These are phyloP conservation scores for Beauveria sp. DNA, from an alignment of 2,329 filamentous ascomycete genomes.

Conservation along the genomic window DNA sequence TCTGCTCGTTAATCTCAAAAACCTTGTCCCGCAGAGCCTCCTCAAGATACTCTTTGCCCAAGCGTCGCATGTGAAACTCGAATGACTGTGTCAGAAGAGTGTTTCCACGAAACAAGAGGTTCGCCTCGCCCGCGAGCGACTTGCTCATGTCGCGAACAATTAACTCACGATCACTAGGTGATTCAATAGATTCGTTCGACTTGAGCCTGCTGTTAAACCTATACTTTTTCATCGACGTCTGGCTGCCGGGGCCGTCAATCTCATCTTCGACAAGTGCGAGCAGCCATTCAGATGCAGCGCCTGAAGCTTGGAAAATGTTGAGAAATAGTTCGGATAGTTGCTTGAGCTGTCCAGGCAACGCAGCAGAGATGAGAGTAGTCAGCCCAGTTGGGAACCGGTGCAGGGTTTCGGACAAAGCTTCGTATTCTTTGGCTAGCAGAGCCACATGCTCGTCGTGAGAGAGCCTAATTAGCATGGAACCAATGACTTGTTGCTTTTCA, in stretches of 20 bases:
- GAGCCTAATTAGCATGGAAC: slow-evolving; percentile 77
- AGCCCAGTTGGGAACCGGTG: slow-evolving; percentile 79
- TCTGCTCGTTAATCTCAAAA: slow-evolving; percentile 79
- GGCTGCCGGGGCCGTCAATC: slow-evolving; percentile 85
- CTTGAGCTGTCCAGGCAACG: slow-evolving; percentile 69
- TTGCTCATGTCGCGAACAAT: slow-evolving; percentile 72
- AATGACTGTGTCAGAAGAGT: slow-evolving; percentile 88
- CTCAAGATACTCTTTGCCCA: slow-evolving; percentile 88
- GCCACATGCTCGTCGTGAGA: slow-evolving; percentile 86
- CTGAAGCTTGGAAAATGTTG: slow-evolving; percentile 93
- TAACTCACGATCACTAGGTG: slow-evolving; percentile 57
- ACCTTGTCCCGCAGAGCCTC: slow-evolving; percentile 82
- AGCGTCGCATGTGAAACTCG: slow-evolving; percentile 89
- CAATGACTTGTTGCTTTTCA: slow-evolving; percentile 65
- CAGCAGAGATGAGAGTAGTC: slow-evolving; percentile 75
- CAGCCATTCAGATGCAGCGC: slow-evolving; percentile 78
- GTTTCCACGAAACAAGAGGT: slow-evolving; percentile 90
- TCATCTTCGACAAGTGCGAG: slow-evolving; percentile 92
- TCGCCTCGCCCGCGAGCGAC: slow-evolving; percentile 78
- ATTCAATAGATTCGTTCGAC: slow-evolving; percentile 61
- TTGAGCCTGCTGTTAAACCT: slow-evolving; percentile 64
- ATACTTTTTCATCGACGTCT: slow-evolving; percentile 65
- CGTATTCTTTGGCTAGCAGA: slow-evolving; percentile 77
- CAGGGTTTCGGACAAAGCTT: slow-evolving; percentile 71
- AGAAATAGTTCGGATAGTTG: slow-evolving; percentile 78